phyloP scores from a whole-genome alignment of 2,329 filamentous ascomycete genomes.

The Beauveria pseudobassiana region DNA sequence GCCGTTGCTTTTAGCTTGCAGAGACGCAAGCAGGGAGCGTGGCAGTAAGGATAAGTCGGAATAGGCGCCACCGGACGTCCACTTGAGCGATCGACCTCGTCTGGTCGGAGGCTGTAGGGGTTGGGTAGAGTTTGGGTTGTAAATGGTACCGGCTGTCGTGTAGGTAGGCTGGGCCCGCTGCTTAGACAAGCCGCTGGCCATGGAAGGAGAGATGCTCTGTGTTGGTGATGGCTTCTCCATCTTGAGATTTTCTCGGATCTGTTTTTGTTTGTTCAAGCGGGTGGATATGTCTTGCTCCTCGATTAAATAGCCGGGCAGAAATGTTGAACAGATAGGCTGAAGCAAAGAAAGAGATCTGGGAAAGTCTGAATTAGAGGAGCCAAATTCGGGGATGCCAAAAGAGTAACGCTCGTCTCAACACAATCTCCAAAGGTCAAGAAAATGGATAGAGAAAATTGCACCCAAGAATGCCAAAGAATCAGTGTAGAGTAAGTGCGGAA shows the following conservation, averaged over 20 bases:
- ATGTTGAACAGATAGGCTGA: constrained; percentile 3
- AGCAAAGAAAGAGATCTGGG: constrained; percentile 4
- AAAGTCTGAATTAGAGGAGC: constrained; percentile 3
- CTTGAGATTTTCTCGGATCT: constrained; percentile 11
- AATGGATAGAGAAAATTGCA: not conserved
- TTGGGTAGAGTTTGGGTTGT: constrained; percentile 38
- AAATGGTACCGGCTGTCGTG: constrained; percentile 50
- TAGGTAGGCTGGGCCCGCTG: constrained; percentile 35
- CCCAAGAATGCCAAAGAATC: constrained; percentile 4
- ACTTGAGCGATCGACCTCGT: constrained; percentile 40
- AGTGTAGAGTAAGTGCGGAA: not conserved
- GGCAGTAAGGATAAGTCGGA: constrained; percentile 29
- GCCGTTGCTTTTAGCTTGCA: constrained; percentile 25
- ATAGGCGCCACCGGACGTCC: constrained; percentile 22
- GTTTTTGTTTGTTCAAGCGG: constrained; percentile 3
- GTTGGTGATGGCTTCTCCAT: constrained; percentile 26
- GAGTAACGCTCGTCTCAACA: constrained; percentile 6
- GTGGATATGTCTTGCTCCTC: constrained; percentile 3
- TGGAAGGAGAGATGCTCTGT: constrained; percentile 18
- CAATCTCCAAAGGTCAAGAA: constrained; percentile 5
- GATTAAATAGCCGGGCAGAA: constrained; percentile 6
- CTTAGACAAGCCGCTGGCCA: constrained; percentile 16
- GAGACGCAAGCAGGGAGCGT: constrained; percentile 27
- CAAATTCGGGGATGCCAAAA: not conserved
- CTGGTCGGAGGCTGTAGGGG: constrained; percentile 45